These are phyloP conservation scores for Starmerella apicola DNA, from an alignment of 805 yeast genomes.

Conservation along the genomic window DNA sequence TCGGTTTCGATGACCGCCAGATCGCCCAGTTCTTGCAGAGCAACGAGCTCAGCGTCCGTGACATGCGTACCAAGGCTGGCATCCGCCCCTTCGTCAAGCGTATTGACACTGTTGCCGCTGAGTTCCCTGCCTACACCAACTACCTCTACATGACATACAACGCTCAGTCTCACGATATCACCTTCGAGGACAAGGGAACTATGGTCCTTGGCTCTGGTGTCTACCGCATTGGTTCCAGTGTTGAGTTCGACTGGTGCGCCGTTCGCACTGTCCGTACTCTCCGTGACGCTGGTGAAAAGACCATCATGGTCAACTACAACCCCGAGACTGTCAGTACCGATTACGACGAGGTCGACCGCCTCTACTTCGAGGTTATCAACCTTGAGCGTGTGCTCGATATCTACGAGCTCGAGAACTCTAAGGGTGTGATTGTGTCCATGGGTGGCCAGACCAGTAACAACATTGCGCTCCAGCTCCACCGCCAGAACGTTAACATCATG, in stretches of 20 bases:
- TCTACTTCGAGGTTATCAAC: slow-evolving; percentile 90
- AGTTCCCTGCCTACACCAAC: slow-evolving; percentile 93
- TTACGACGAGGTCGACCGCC: slow-evolving; percentile 94
- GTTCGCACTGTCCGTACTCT: slow-evolving; percentile 91
- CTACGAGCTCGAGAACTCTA: slow-evolving; percentile 78
- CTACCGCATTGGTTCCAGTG: slow-evolving; percentile 96
- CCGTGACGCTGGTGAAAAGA: slow-evolving; percentile 73
- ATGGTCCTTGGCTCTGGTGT: slow-evolving; percentile 98
- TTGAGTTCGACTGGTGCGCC: slow-evolving; percentile 99
- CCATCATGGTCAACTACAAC: slow-evolving; percentile 94
- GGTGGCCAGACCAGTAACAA: slow-evolving; percentile 99
- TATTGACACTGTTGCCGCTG: slow-evolving; percentile 98
- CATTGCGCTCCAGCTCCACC: slow-evolving; percentile 82
- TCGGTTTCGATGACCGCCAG: slow-evolving; percentile 95
- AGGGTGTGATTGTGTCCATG: slow-evolving; percentile 92
- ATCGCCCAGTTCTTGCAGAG: slow-evolving; percentile 79
- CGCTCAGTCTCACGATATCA: slow-evolving; percentile 75
- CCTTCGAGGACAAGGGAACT: slow-evolving; percentile 84
- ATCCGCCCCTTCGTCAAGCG: slow-evolving; percentile 88
- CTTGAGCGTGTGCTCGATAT: slow-evolving; percentile 90
- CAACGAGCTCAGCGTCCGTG: slow-evolving; percentile 84
- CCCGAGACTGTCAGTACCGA: slow-evolving; percentile 99
- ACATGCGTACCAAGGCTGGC: slow-evolving; percentile 75
- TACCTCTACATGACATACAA: slow-evolving; percentile 90
- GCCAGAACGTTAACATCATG: slow-evolving; percentile 86